Base-by-base conservation (phyloP, 2,329 filamentous ascomycete species). In the Hypoxylon sp. region DNA sequence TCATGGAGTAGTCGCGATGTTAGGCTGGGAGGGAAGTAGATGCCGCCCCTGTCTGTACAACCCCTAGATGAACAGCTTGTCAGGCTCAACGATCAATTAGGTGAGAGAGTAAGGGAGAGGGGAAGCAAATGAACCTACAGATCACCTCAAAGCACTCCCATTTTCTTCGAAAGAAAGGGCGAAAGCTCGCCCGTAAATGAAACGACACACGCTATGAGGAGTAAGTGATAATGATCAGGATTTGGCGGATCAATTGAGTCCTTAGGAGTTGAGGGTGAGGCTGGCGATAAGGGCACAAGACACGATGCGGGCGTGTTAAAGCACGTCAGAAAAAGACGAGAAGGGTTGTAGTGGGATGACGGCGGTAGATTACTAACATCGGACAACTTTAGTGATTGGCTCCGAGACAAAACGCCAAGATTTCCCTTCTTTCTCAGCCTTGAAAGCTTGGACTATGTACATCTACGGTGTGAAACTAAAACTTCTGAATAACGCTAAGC, bases 111-210 rank as follows among this genome's bases (percentile, higher is more conserved):
- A n/a, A 31, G 33, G 50, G 58, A 35, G 26, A 44, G 62, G 48
- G 53, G 31, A 54, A 29, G 44, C 47, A 17, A 52, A 37, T 55
- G 58, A 24, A 76, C 72, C 22, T 71, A 75, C 72, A 68, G 48
- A 65, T 72, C 65, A 71, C 72, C 71, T 76, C 74, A 78, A 71
- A 75, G 74, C 70, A 69, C 74, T 76, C 74, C 77, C 77, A 78
- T 78, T 72, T 74, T 66, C 76, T 68, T 71, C 55, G 59, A 59
- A 58, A 64, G 62, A 63, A 65, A 59, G 69, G 70, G 71, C 74
- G 73, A 70, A 54, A 59, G 39, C 65, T 71, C 74, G 74, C 75
- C 77, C 77, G 74, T 76, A 67, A 72, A 75, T 50, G 33, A 58
- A 59, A 48, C 57, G 59, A 9, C 6, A 53, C 55, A 51, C 55